Evolutionary conservation across 305 asterid species (phyloP), one percentile per base, ranked within the genome.

Genomic region (Plantago lanceolata): DNA sequence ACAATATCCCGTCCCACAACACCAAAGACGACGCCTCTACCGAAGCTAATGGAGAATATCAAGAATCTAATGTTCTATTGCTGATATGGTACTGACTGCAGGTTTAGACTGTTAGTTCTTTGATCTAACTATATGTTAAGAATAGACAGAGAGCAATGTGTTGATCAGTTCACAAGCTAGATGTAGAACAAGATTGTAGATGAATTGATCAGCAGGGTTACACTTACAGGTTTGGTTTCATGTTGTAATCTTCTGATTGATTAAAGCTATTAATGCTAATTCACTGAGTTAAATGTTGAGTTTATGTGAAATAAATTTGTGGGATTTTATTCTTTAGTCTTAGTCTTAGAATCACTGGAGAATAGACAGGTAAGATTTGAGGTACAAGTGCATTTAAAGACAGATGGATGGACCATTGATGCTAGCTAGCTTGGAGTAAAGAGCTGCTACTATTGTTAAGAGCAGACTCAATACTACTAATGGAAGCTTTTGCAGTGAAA

Each of bases 41-140:
- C 98, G 15, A 81, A 80, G 71, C 95, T 93, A 35, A 76, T 68
- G 75, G 97, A 89, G 74, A 89, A 82, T 71, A 68, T 93, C 67
- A 84, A 81, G 79, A 93, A 84, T 66, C 84, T 85, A 43, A 93
- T 93, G 98, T 93, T 89, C 81, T 93, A 87, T 72, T 93, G 97
- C 83, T 89, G 74, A 84, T 58, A 28, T 29, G 59, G 61, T 43
- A 8, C 28, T 35, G 19, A 47, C 17, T 51, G 40, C 69, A 43
- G 45, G 53, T 35, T 17, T n/a, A 19, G 44, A 58, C 15, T 19
- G 12, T 40, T 31, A 35, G 63, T 58, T 33, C 44, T 55, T 63
- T 58, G 24, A 31, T 59, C 60, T 61, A 62, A 69, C 43, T 37
- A 52, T 59, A 49, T 48, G 33, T 63, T 24, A 15, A 47, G 19